Evolutionary conservation across 2,329 filamentous ascomycete species (phyloP).

Genomic region (Talaromyces sp.): DNA sequence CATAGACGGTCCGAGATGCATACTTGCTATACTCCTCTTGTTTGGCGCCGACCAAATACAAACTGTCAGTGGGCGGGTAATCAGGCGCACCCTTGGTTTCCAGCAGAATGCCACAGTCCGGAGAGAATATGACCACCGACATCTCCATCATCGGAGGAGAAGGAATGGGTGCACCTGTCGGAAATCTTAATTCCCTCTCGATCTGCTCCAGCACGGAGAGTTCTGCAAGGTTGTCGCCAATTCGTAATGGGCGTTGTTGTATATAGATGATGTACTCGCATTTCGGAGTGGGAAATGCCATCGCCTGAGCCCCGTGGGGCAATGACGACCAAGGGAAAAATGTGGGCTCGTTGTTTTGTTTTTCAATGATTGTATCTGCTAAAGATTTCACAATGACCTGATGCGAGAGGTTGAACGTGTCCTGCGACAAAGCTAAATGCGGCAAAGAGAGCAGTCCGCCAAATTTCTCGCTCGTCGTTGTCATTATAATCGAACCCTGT

Average conservation of each 20-base stretch:
- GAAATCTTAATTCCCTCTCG: conserved; percentile 56
- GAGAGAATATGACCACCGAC: conserved; percentile 58
- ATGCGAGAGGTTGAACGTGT: conserved; percentile 53
- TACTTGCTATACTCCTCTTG: conserved; percentile 50
- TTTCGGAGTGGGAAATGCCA: conserved; percentile 56
- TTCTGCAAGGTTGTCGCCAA: conserved; percentile 25
- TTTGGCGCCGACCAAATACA: conserved; percentile 54
- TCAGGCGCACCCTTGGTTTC: conserved; percentile 57
- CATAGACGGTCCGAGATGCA: conserved; percentile 48
- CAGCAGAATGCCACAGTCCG: conserved; percentile 61
- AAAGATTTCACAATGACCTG: conserved; percentile 69
- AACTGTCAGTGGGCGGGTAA: conserved; percentile 44
- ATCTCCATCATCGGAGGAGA: conserved; percentile 49
- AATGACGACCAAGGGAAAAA: conserved; percentile 72
- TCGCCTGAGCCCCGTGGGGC: conserved; percentile 49
- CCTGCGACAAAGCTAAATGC: conserved; percentile 63
- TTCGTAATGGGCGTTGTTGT: conserved; percentile 51
- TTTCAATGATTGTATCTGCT: conserved; percentile 56
- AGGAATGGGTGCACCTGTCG: conserved; percentile 52
- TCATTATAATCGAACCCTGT: conserved; percentile 73
- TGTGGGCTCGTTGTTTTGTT: conserved; percentile 54
- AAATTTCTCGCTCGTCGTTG: conserved; percentile 90
- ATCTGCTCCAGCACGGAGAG: conserved; percentile 43
- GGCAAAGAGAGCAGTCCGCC: conserved; percentile 86
- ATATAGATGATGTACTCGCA: conserved; percentile 88